Evolutionary conservation across 345 rosid species (phyloP).

Genomic region (Mallotus nudiflorus): DNA sequence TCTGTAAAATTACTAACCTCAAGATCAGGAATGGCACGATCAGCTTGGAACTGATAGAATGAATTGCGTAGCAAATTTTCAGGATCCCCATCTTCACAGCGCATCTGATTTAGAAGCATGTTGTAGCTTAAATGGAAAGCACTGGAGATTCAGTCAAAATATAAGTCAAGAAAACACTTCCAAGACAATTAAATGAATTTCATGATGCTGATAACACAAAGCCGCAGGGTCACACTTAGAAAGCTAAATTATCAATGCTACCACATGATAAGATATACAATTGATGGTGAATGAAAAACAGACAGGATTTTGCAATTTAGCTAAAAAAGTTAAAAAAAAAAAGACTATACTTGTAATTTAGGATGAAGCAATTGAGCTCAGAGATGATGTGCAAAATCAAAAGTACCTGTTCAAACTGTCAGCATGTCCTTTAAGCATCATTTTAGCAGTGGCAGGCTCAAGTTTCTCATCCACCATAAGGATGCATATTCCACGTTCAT

Average conservation of each 20-base stretch:
- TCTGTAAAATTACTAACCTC: slow-evolving; percentile 53
- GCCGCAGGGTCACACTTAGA: background rate
- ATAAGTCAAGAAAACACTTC: slow-evolving; percentile 16
- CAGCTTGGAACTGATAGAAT: slow-evolving; percentile 97
- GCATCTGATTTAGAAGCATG: slow-evolving; percentile 96
- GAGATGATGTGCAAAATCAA: background rate
- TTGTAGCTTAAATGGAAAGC: slow-evolving; percentile 98
- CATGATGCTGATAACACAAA: background rate
- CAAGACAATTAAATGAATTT: background rate
- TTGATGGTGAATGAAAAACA: background rate
- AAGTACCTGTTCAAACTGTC: slow-evolving; percentile 93
- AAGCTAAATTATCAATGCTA: background rate
- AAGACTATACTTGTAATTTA: slow-evolving; percentile 3
- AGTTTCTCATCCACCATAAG: slow-evolving; percentile 96
- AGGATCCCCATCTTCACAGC: slow-evolving; percentile 93
- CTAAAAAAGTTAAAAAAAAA: background rate
- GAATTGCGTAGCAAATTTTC: slow-evolving; percentile 96
- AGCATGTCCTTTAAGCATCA: slow-evolving; percentile 93
- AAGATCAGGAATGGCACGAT: slow-evolving; percentile 85
- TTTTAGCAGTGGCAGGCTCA: slow-evolving; percentile 93
- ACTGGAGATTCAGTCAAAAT: slow-evolving; percentile 46
- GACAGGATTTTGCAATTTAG: background rate
- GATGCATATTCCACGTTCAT: slow-evolving; percentile 89
- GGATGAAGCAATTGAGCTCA: background rate
- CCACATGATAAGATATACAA: background rate